These are phyloP conservation scores for Pelargonium fulgidum DNA, from an alignment of 441 rosid species.

Conservation along the genomic window DNA sequence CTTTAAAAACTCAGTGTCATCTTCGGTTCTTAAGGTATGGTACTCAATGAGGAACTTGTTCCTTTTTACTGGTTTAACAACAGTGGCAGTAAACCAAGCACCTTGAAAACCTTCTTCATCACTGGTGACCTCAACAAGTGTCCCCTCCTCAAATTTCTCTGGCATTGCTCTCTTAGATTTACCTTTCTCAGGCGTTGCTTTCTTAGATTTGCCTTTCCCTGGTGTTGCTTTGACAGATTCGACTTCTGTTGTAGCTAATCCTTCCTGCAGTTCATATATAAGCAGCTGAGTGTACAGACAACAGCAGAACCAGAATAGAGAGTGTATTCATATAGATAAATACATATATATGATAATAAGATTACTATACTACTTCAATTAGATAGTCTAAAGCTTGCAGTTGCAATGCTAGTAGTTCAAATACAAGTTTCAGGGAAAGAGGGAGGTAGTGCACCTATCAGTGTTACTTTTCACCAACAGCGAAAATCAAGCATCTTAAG, in stretches of 20 bases:
- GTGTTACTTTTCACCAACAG: background rate
- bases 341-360: background rate
- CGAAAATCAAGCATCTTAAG: background rate
- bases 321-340: background rate
- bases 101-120: conserved; percentile 83
- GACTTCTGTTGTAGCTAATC: conserved; percentile 13
- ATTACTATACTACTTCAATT: too few relatives aligned
- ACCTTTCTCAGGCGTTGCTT: too few relatives aligned
- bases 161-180: conserved; percentile 16
- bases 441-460: background rate
- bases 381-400: too few relatives aligned
- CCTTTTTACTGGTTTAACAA: conserved; percentile 36
- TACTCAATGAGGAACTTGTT: conserved; percentile 57
- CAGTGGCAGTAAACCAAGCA: conserved; percentile 73
- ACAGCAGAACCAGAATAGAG: background rate
- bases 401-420: background rate
- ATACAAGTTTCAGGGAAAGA: too few relatives aligned
- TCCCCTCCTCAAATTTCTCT: conserved; percentile 35
- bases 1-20: conserved; percentile 55
- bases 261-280: conserved; percentile 19
- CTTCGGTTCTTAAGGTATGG: conserved; percentile 56
- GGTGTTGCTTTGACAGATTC: too few relatives aligned
- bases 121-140: conserved; percentile 61
- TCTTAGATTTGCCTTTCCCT: conserved; percentile 3
- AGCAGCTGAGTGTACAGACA: conserved; percentile 11